These are phyloP conservation scores for Solanum tarapatanum DNA, from an alignment of 257 asterid species.

Conservation along the genomic window DNA sequence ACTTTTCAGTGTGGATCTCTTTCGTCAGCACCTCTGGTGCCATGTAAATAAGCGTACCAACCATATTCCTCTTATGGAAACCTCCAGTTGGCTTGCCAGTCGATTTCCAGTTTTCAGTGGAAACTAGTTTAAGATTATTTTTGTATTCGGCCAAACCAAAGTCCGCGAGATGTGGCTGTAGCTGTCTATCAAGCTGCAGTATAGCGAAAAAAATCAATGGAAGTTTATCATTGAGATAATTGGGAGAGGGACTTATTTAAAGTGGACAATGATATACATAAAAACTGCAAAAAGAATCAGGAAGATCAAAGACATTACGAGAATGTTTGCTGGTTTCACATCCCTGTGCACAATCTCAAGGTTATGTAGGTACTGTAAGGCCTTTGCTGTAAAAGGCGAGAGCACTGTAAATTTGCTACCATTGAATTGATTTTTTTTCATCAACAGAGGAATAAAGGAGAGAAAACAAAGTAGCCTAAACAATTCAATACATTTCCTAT, in stretches of 20 bases:
- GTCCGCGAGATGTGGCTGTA: slow-evolving; percentile 69
- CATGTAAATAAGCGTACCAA: slow-evolving; percentile 95
- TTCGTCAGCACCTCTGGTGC: slow-evolving; percentile 91
- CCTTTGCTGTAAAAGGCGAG: slow-evolving; percentile 64
- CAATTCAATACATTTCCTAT: neutral
- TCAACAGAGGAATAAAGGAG: neutral
- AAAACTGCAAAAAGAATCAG: neutral
- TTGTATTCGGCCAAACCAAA: slow-evolving; percentile 86
- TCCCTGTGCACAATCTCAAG: slow-evolving; percentile 96
- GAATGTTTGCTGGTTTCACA: slow-evolving; percentile 96
- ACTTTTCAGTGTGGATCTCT: slow-evolving; percentile 80
- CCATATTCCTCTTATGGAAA: slow-evolving; percentile 91
- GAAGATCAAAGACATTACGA: slow-evolving; percentile 47
- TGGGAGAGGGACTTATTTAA: slow-evolving; percentile 3
- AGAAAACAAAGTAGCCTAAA: neutral
- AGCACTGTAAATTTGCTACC: slow-evolving; percentile 9
- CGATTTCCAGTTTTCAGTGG: slow-evolving; percentile 61
- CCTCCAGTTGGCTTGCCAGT: slow-evolving; percentile 98
- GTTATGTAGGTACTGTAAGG: slow-evolving; percentile 74
- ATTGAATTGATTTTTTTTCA: neutral
- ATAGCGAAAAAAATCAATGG: neutral
- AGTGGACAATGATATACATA: neutral
- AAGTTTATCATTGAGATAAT: neutral
- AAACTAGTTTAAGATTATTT: slow-evolving; percentile 64
- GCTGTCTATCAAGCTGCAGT: slow-evolving; percentile 61